phyloP scores from a whole-genome alignment of 495 filamentous ascomycete genomes.

The Rhypophila decipiens region DNA sequence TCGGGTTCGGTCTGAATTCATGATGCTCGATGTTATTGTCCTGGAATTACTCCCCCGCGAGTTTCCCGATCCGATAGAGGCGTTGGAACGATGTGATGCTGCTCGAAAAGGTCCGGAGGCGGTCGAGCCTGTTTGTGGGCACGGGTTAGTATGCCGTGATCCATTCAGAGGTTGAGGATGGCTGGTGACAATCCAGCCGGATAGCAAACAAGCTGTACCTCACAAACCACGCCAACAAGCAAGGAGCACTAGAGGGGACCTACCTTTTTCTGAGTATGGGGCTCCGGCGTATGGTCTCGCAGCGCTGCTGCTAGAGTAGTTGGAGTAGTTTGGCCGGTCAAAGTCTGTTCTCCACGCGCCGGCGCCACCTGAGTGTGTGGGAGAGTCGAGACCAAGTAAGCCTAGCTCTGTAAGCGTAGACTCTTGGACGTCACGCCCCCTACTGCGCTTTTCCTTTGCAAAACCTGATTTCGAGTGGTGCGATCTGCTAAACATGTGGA shows the following conservation, averaged over 20 bases:
- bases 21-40: constrained; percentile 42
- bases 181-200: constrained; percentile 6
- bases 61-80: constrained; percentile 33
- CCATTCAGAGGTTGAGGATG: no score
- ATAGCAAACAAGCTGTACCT: neutral
- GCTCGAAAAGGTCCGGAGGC: constrained; percentile 32
- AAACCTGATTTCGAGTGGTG: constrained; percentile 32
- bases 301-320: constrained; percentile 20
- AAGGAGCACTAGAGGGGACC: constrained; percentile 13
- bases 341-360: constrained; percentile 28
- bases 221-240: neutral
- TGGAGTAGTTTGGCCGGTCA: constrained; percentile 16
- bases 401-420: constrained; percentile 35
- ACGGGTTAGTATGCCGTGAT: constrained; percentile 16
- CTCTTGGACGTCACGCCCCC: constrained; percentile 26
- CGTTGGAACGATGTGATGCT: constrained; percentile 36
- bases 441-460: constrained; percentile 27
- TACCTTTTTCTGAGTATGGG: constrained; percentile 42
- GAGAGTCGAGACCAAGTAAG: constrained; percentile 26
- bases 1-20: constrained; percentile 73
- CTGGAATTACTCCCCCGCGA: constrained; percentile 33
- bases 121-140: constrained; percentile 28
- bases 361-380: constrained; percentile 29
- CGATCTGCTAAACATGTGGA: constrained; percentile 47
- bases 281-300: constrained; percentile 20